These are phyloP conservation scores for Ustilago lituana DNA, from an alignment of 1,284 basidiomycete genomes.

Conservation along the genomic window DNA sequence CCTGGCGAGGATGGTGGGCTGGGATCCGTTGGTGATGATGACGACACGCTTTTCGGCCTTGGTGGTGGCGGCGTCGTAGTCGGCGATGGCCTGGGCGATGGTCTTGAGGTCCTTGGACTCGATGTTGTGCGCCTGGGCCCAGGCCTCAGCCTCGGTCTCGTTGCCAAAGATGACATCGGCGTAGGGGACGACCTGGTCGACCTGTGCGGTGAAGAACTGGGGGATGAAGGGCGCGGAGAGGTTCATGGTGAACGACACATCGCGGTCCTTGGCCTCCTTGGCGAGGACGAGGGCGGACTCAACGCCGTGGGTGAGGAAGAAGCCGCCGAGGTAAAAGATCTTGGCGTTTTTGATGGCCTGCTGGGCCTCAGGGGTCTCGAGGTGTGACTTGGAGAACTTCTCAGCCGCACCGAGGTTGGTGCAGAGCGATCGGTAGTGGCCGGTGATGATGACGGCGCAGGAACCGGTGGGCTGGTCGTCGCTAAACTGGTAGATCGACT, in stretches of 20 bases:
- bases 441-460: conserved; percentile 94
- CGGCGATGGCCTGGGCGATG: conserved; percentile 65
- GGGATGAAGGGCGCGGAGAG: conserved; percentile 97
- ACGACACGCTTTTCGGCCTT: conserved; percentile 77
- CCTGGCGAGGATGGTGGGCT: conserved; percentile 82
- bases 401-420: conserved; percentile 91
- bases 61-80: conserved; percentile 41
- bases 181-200: conserved; percentile 63
- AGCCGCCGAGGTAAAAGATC: conserved; percentile 94
- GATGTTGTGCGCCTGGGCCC: conserved; percentile 73
- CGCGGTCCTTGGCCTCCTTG: conserved; percentile 79
- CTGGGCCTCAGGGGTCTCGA: conserved; percentile 80
- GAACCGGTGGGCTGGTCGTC: conserved; percentile 90
- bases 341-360: conserved; percentile 82
- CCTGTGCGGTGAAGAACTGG: conserved; percentile 82
- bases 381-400: conserved; percentile 83
- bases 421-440: conserved; percentile 91
- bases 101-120: conserved; percentile 57
- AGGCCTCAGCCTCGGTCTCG: conserved; percentile 91
- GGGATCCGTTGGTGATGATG: conserved; percentile 89
- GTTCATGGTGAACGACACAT: conserved; percentile 80
- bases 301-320: conserved; percentile 93
- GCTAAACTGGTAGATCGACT: conserved; percentile 88
- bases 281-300: conserved; percentile 80
- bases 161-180: conserved; percentile 73